These are phyloP conservation scores for Eucalyptus erythrocorys DNA, from an alignment of 345 rosid species.

Conservation along the genomic window DNA sequence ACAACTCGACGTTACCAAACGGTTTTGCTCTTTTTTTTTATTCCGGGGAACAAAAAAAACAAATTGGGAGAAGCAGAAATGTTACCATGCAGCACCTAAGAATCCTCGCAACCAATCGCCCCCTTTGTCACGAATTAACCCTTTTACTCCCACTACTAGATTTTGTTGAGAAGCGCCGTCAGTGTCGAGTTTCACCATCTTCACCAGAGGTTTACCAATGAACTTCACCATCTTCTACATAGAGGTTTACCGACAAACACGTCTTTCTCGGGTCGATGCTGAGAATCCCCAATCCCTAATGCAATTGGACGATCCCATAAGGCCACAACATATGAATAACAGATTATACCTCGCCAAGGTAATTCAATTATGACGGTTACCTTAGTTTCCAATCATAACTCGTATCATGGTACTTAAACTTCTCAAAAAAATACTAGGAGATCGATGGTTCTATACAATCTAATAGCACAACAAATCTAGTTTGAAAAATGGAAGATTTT, in stretches of 20 bases:
- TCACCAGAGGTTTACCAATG: neutral
- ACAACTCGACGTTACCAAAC: too few species aligned
- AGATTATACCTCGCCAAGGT: neutral
- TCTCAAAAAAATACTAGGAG: neutral
- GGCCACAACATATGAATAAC: neutral
- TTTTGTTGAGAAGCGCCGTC: neutral
- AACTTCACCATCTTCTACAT: neutral
- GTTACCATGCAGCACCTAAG: too few species aligned
- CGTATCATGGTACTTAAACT: neutral
- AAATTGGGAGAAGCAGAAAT: too few species aligned
- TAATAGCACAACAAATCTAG: neutral
- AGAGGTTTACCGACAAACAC: accelerated
- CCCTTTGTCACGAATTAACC: neutral
- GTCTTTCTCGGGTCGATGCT: neutral
- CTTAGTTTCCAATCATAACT: neutral
- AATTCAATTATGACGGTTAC: neutral
- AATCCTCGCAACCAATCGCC: neutral
- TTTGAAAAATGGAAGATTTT: neutral
- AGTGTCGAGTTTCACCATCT: neutral
- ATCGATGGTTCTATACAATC: neutral
- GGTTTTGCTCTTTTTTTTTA: too few species aligned
- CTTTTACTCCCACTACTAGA: neutral
- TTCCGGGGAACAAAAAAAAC: too few species aligned
- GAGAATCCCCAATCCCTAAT: accelerated
- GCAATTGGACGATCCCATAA: neutral